Conservation (phyloP, 1,284 basidiomycete species). For the Erythrobasidium hasegawianum region DNA sequence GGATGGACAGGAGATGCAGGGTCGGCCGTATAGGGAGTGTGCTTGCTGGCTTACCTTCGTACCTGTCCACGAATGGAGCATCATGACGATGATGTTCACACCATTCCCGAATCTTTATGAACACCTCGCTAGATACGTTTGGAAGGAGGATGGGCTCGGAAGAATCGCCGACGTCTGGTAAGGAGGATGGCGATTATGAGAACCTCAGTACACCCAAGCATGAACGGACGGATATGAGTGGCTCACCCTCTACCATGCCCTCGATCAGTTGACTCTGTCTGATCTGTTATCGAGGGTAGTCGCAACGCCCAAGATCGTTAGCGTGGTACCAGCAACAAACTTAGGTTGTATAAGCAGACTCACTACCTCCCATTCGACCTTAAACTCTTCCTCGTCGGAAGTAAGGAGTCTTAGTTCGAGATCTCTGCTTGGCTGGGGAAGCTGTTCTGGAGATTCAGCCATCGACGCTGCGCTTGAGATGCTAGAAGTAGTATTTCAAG, state of each 20-base stretch:
- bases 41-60: constrained; percentile 56
- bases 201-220: background rate
- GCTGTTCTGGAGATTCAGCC: too few relatives aligned
- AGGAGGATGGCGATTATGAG: background rate
- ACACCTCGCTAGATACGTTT: constrained; percentile 87
- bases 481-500: too few relatives aligned
- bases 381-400: constrained; percentile 93
- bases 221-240: background rate
- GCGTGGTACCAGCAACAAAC: too few relatives aligned
- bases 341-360: background rate
- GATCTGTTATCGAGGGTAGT: constrained; percentile 52
- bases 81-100: constrained; percentile 95
- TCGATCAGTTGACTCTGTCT: constrained; percentile 93
- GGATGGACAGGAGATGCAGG: background rate
- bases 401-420: constrained; percentile 46
- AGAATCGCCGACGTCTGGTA: constrained; percentile 78
- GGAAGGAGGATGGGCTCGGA: constrained; percentile 85
- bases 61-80: constrained; percentile 65
- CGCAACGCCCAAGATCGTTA: too few relatives aligned
- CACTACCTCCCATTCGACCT: constrained; percentile 84
- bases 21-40: too few relatives aligned
- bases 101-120: constrained; percentile 97
- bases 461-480: too few relatives aligned
- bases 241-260: constrained; percentile 94
- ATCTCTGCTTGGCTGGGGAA: too few relatives aligned